A percentile compares a stretch with the other conserved stretches of the same genome.
Conservation (phyloP, 306 rosid genomes). For the Vachellia pachyceras region DNA sequence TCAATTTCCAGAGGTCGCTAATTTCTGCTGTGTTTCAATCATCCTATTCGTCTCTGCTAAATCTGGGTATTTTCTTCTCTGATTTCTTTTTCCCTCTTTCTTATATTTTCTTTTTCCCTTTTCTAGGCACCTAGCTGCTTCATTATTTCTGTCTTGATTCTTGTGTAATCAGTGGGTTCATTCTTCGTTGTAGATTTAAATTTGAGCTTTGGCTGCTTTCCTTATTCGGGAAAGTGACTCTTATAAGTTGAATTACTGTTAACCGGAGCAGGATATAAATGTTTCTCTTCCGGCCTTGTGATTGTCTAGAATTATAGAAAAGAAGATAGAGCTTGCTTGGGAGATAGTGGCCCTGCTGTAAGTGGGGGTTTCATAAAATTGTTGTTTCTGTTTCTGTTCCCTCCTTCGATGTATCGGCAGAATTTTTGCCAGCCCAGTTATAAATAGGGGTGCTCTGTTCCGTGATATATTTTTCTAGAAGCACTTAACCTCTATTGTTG, state of each 20-base stretch:
- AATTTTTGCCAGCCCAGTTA: no score
- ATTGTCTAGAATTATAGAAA: background rate
- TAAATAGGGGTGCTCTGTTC: background rate
- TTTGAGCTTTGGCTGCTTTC: background rate
- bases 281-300: no score
- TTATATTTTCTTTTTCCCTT: background rate
- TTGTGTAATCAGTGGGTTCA: conserved; percentile 3
- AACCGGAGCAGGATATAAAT: background rate
- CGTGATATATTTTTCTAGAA: conserved; percentile 16
- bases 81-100: conserved; percentile 7
- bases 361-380: background rate
- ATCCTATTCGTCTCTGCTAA: conserved; percentile 30
- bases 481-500: background rate
- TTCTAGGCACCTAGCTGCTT: background rate
- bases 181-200: background rate
- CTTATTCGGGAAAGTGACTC: background rate
- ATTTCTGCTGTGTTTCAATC: conserved; percentile 22
- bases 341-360: background rate
- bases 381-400: background rate
- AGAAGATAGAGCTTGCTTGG: conserved; percentile 18
- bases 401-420: background rate
- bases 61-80: conserved; percentile 52
- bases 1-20: conserved; percentile 32
- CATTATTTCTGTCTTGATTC: background rate
- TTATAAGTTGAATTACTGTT: background rate